phyloP scores from a whole-genome alignment of 2,329 filamentous ascomycete species.

The Fusarium heterosporum region DNA sequence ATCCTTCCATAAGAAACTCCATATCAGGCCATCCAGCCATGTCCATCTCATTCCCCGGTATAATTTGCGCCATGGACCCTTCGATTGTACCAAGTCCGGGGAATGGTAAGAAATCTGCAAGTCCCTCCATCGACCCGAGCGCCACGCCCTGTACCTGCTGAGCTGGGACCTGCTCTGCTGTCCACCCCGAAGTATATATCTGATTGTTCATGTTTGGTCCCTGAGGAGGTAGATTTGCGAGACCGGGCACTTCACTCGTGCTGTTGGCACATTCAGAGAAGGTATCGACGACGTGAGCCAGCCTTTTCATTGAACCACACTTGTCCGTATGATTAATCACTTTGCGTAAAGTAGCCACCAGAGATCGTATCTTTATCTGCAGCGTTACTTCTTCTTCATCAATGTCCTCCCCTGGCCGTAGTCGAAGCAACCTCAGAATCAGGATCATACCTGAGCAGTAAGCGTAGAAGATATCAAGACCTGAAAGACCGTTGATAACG shows the following conservation, averaged over 20 bases:
- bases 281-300: conserved; percentile 45
- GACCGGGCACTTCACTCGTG: conserved; percentile 2
- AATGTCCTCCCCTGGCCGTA: conserved; percentile 2
- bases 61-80: conserved; percentile 28
- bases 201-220: conserved; percentile 5
- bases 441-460: conserved; percentile 51
- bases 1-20: conserved; percentile 39
- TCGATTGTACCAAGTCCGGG: conserved; percentile 14
- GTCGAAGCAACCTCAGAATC: conserved; percentile 25
- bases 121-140: conserved; percentile 32
- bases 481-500: conserved; percentile 51
- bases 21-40: conserved; percentile 43
- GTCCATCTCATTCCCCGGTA: conserved; percentile 25
- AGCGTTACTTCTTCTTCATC: conserved; percentile 15
- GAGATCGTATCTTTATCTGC: conserved; percentile 17
- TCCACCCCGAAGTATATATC: background rate
- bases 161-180: conserved; percentile 9
- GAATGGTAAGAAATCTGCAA: conserved; percentile 30
- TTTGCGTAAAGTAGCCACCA: conserved; percentile 26
- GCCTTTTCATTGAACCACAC: conserved; percentile 48
- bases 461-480: conserved; percentile 53
- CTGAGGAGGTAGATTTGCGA: background rate
- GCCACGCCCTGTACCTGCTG: conserved; percentile 8
- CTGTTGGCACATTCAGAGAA: conserved; percentile 46
- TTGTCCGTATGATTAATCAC: conserved; percentile 45